These are phyloP conservation scores for Penicillium oxalicum DNA, from an alignment of 2,329 filamentous ascomycete species.

Conservation along the genomic window DNA sequence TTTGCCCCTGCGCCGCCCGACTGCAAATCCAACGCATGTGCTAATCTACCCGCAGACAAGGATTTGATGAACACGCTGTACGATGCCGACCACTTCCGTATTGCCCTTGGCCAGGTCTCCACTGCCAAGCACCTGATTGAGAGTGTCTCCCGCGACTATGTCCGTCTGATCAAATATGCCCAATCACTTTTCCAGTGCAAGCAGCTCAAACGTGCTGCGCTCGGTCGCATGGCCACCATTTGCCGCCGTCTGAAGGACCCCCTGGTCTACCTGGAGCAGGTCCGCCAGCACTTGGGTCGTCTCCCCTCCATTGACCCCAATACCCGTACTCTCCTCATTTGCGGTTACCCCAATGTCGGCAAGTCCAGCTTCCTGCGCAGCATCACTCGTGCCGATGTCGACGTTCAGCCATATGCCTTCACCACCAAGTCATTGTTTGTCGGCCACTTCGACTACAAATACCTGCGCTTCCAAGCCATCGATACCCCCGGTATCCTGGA, in stretches of 20 bases:
- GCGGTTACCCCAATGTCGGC: conserved; percentile 95
- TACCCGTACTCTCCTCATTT: conserved; percentile 90
- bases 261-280: conserved; percentile 90
- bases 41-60: conserved; percentile 47
- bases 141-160: conserved; percentile 92
- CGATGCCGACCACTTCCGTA: conserved; percentile 95
- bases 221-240: conserved; percentile 97
- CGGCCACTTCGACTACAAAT: conserved; percentile 97
- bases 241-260: conserved; percentile 92
- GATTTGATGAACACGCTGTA: conserved; percentile 95
- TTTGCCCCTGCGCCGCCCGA: no score
- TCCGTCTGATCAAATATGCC: conserved; percentile 91
- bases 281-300: conserved; percentile 93
- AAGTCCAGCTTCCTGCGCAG: conserved; percentile 94
- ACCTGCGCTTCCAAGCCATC: conserved; percentile 82
- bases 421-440: conserved; percentile 97
- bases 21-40: conserved; percentile 8
- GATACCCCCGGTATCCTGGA: conserved; percentile 98
- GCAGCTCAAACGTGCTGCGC: conserved; percentile 90
- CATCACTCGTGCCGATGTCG: conserved; percentile 89
- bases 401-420: conserved; percentile 96
- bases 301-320: conserved; percentile 98
- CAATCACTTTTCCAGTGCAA: conserved; percentile 98
- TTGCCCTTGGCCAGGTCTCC: conserved; percentile 90
- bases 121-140: conserved; percentile 96